Evolutionary conservation across 768 basidiomycete genomes (phyloP).

Genomic region (Brasilioporus rufonigricans): DNA sequence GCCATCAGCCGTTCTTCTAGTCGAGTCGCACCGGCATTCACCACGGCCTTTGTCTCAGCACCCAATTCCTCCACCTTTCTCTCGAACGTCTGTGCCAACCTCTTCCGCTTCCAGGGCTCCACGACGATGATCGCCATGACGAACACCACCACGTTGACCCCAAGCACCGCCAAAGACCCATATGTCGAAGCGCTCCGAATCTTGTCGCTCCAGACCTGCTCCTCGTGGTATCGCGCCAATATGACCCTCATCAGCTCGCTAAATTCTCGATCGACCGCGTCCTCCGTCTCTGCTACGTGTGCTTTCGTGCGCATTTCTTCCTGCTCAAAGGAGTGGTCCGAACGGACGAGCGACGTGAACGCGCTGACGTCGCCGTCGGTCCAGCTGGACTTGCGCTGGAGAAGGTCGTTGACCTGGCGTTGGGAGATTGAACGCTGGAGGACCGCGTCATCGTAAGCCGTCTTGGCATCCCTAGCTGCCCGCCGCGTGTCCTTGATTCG

Average conservation of each 20-base stretch:
- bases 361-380: conserved; percentile 80
- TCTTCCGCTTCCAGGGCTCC: conserved; percentile 93
- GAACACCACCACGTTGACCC: conserved; percentile 88
- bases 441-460: conserved; percentile 76
- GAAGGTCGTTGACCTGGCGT: conserved; percentile 91
- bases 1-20: conserved; percentile 48
- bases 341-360: conserved; percentile 87
- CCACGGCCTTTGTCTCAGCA: conserved; percentile 35
- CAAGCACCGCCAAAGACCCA: conserved; percentile 81
- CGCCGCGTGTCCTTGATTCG: conserved; percentile 65
- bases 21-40: conserved; percentile 48
- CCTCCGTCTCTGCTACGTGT: conserved; percentile 67
- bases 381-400: conserved; percentile 95
- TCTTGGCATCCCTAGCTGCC: conserved; percentile 71
- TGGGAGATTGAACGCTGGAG: conserved; percentile 79
- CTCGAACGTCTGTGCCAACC: conserved; percentile 88
- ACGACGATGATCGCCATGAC: conserved; percentile 85
- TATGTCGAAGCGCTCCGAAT: conserved; percentile 95
- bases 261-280: conserved; percentile 83
- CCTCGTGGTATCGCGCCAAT: conserved; percentile 92
- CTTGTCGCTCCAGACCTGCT: conserved; percentile 99
- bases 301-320: conserved; percentile 70
- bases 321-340: conserved; percentile 86
- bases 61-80: conserved; percentile 67
- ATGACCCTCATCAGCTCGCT: conserved; percentile 85